Conservation (phyloP, 129 eudicot species). For the Kitagawia praeruptora region DNA sequence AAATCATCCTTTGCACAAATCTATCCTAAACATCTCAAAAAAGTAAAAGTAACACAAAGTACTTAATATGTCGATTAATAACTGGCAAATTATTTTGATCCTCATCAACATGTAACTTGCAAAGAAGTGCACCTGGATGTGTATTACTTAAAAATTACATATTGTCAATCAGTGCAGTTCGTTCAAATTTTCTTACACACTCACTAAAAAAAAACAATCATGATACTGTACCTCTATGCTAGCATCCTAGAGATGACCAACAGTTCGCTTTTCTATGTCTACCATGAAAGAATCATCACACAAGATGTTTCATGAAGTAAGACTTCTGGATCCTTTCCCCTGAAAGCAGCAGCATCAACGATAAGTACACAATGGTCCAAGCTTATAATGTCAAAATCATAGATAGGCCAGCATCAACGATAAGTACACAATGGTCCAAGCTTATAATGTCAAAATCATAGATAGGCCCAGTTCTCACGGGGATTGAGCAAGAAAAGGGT, state of each 20-base stretch:
- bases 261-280: conserved; percentile 45
- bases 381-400: no score
- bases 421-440: conserved; percentile 50
- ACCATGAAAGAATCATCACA: conserved; percentile 52
- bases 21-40: neutral
- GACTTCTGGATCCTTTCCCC: conserved; percentile 71
- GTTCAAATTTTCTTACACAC: neutral
- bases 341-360: conserved; percentile 49
- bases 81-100: no score
- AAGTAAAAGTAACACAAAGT: neutral
- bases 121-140: no score
- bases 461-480: neutral
- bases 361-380: conserved; percentile 54
- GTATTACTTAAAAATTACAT: neutral
- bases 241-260: conserved; percentile 60
- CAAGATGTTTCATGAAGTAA: conserved; percentile 54
- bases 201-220: neutral
- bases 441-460: no score
- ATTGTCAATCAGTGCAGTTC: neutral
- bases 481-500: neutral
- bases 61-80: no score
- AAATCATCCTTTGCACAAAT: neutral
- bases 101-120: no score
- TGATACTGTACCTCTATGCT: conserved; percentile 34
- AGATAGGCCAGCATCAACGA: conserved; percentile 26